These are phyloP conservation scores for Colletotrichum coccodes DNA, from an alignment of 2,329 filamentous ascomycete species.

Conservation along the genomic window DNA sequence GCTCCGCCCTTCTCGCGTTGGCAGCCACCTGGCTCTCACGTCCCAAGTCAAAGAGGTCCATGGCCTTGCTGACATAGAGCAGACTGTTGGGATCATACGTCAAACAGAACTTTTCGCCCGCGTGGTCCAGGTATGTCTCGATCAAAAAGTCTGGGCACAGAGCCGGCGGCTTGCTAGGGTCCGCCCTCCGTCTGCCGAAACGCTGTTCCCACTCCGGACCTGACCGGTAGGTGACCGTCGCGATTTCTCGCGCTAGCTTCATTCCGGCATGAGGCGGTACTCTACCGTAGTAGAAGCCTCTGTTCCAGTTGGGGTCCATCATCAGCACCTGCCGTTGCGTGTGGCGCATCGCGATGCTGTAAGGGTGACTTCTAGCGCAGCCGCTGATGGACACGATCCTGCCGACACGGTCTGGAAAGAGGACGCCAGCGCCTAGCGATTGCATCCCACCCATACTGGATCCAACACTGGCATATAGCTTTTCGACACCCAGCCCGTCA, in stretches of 20 bases:
- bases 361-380: conserved; percentile 93
- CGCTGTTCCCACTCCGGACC: conserved; percentile 98
- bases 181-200: conserved; percentile 88
- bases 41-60: conserved; percentile 97
- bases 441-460: conserved; percentile 99
- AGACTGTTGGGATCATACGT: conserved; percentile 97
- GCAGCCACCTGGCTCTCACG: conserved; percentile 74
- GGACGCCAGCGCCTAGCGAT: conserved; percentile 84
- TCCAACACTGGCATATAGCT: conserved; percentile 90
- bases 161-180: conserved; percentile 86
- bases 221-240: conserved; percentile 95
- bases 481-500: conserved; percentile 79
- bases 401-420: conserved; percentile 85
- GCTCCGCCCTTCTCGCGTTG: conserved; percentile 68
- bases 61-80: conserved; percentile 96
- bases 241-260: conserved; percentile 97
- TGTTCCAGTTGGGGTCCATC: conserved; percentile 98
- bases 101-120: conserved; percentile 97
- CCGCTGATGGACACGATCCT: conserved; percentile 91
- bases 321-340: conserved; percentile 97
- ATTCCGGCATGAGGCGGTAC: conserved; percentile 95
- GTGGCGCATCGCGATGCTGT: conserved; percentile 98
- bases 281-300: conserved; percentile 90
- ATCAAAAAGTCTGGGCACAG: conserved; percentile 98
- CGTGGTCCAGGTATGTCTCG: conserved; percentile 97